phyloP scores from a whole-genome alignment of 1,139 yeast species.

The Hansenula lynferdii region DNA sequence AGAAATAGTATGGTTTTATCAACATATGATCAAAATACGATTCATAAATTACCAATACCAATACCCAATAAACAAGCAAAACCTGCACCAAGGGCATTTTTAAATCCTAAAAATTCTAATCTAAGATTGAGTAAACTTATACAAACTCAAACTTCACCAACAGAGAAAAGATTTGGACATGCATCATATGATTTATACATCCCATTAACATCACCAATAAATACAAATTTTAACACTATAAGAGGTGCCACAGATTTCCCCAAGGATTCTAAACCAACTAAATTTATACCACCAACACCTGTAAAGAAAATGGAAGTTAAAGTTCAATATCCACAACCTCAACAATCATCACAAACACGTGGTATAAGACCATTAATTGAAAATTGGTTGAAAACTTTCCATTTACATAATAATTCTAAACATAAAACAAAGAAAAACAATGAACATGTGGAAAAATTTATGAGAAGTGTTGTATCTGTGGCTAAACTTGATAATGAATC shows the following conservation, averaged over 20 bases:
- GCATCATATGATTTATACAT: slow-evolving; percentile 14
- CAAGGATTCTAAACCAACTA: slow-evolving; percentile 36
- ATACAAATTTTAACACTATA: slow-evolving; percentile 24
- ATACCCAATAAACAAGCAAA: slow-evolving; percentile 5
- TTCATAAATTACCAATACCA: slow-evolving; percentile 21
- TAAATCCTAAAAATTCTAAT: slow-evolving; percentile 22
- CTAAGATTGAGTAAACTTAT: slow-evolving; percentile 11
- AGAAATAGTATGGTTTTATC: slow-evolving; percentile 21
- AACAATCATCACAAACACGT: slow-evolving; percentile 9
- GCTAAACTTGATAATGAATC: slow-evolving; percentile 26
- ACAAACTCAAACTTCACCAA: too few relatives aligned
- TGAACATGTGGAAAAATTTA: slow-evolving; percentile 28
- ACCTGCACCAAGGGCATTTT: slow-evolving; percentile 14
- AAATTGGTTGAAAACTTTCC: slow-evolving; percentile 20
- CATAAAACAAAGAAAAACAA: slow-evolving; percentile 9
- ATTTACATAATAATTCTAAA: slow-evolving; percentile 6
- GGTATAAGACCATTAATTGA: slow-evolving; percentile 19
- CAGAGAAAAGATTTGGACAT: too few relatives aligned
- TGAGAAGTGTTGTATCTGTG: slow-evolving; percentile 34
- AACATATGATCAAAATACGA: slow-evolving; percentile 16
- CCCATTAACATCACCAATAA: slow-evolving; percentile 17
- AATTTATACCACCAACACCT: slow-evolving; percentile 62
- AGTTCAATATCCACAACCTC: slow-evolving; percentile 13
- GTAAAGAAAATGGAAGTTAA: slow-evolving; percentile 52
- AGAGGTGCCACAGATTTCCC: slow-evolving; percentile 28